Conservation (phyloP, 169 alveolate genomes). For the Cyclospora cayetanensis region DNA sequence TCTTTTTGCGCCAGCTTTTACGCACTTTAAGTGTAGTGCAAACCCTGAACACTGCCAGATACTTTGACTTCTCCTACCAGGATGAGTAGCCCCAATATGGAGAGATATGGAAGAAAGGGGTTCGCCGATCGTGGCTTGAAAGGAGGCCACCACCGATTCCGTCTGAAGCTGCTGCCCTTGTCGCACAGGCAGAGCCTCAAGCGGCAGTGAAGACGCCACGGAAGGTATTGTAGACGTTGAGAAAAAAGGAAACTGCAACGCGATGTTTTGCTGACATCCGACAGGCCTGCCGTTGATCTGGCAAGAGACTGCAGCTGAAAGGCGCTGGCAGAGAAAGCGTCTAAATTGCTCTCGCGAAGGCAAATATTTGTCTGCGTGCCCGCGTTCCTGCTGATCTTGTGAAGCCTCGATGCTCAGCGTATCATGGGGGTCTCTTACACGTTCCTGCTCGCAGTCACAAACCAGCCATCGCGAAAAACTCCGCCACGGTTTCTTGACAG, state of each 20-base stretch:
- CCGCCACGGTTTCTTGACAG: too few relatives aligned
- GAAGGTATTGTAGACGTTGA: neutral
- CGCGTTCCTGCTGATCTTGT: neutral
- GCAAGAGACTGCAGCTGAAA: constrained; percentile 1
- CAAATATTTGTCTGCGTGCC: neutral
- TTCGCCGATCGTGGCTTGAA: neutral
- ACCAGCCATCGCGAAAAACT: too few relatives aligned
- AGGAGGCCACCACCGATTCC: neutral
- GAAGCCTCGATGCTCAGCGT: too few relatives aligned
- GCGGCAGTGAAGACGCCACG: constrained; percentile 18
- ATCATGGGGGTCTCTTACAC: too few relatives aligned
- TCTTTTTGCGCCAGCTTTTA: neutral
- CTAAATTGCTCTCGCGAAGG: constrained; percentile 48
- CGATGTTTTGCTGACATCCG: neutral
- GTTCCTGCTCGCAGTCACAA: too few relatives aligned
- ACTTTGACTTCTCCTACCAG: constrained; percentile 10
- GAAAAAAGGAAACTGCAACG: constrained; percentile 13
- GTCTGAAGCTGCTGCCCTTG: constrained; percentile 21
- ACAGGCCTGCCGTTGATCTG: constrained; percentile 8
- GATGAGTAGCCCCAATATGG: constrained; percentile 20
- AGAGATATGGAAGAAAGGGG: constrained; percentile 11
- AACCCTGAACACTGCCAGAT: neutral
- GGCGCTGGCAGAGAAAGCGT: neutral
- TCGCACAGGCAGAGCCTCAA: neutral
- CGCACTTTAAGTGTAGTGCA: neutral